Base-by-base conservation (phyloP, 2,329 filamentous ascomycete genomes). In the Fusarium sp. region DNA sequence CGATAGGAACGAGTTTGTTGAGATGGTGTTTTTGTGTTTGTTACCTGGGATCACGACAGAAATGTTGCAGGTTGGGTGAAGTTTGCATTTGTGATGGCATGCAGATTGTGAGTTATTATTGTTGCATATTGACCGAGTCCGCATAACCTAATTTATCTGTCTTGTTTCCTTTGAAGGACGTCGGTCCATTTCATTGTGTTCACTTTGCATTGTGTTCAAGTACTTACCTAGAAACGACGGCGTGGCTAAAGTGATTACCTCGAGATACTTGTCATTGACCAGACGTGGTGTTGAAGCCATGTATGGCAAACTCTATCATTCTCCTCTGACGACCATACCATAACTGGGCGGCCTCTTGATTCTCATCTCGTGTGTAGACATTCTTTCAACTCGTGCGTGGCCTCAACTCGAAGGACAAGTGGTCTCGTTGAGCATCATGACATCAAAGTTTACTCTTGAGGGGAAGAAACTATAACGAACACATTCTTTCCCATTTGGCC, bases 1-100 rank as follows among this genome's bases (percentile, higher is more conserved):
- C 49, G 74, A 77, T 72, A 72, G 62, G 75, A 59, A 68, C 24
- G 67, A 59, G 31, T 62, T 67, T 67, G 61, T 59, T 70, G 61
- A 40, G 46, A 73, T 58, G 69, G 55, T 59, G 51, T 61, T 58
- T 35, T 24, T 31, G 17, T 33, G 22, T 70, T 57, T 33, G 67
- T 62, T 55, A 67, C 46, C 36, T 66, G 62, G 60, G 44, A 61
- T 65, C 33, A 77, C 46, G 71, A 75, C 62, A 72, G 42, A 56
- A 20, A 62, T 67, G 59, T 58, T 65, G 24, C 14, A 49, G 44
- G 44, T 49, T 49, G 22, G 8, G 16, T 49, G 22, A 49, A 27
- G 44, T 49, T 46, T 46, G 14, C 42, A 17, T 46, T 46, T 46
- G 14, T 4, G 16, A n/a, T 17, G 24, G 44, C 44, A 24, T 27